phyloP scores from a whole-genome alignment of 2,329 filamentous ascomycete species.

The Penicillium decumbens region DNA sequence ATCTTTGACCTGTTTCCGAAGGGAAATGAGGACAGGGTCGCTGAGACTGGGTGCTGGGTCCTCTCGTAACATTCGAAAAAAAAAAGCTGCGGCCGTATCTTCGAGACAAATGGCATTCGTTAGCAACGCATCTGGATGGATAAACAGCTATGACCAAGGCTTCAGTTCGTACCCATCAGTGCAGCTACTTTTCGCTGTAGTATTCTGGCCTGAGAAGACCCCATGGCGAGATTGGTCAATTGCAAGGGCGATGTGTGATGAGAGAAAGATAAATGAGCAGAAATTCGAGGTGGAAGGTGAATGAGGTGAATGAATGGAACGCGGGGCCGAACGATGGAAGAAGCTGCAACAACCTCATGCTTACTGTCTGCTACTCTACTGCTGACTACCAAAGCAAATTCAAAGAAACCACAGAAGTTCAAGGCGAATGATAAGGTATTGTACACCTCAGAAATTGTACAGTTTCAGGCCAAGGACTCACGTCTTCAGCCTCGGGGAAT shows the following conservation, averaged over 20 bases:
- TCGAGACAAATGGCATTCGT: not conserved
- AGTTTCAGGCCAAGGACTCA: slow-evolving; percentile 11
- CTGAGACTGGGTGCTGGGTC: no score
- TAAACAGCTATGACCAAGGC: not conserved
- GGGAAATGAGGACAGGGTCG: not conserved
- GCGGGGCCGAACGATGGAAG: no score
- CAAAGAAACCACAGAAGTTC: slow-evolving; percentile 9
- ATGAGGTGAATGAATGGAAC: not conserved
- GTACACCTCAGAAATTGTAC: slow-evolving; percentile 12
- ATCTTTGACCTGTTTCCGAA: slow-evolving; percentile 18
- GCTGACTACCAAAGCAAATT: not conserved
- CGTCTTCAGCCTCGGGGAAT: slow-evolving; percentile 17
- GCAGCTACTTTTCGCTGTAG: not conserved
- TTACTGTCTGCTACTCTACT: no score
- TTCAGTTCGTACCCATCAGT: not conserved
- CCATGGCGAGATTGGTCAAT: no score
- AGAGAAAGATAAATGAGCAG: not conserved
- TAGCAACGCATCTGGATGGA: not conserved
- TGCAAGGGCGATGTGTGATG: no score
- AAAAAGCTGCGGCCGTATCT: slow-evolving; percentile 14
- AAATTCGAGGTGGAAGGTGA: not conserved
- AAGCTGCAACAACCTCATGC: no score
- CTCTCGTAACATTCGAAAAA: slow-evolving; percentile 7
- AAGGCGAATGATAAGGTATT: not conserved
- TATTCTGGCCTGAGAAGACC: no score